phyloP scores from a whole-genome alignment of 108 stramenopile species.

The Cyclotella atomus region DNA sequence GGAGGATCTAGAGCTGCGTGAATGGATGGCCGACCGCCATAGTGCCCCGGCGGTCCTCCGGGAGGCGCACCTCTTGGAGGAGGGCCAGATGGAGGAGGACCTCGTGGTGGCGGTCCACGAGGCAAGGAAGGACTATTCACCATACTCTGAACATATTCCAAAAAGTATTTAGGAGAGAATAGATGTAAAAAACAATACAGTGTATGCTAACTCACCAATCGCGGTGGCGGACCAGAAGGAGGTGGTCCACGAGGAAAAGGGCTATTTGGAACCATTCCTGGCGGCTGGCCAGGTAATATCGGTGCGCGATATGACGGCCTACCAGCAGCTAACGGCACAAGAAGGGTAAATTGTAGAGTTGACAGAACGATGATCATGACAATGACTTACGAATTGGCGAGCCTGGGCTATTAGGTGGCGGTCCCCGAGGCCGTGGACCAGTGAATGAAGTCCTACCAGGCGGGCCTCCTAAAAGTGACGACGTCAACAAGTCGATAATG shows the following conservation, averaged over 20 bases:
- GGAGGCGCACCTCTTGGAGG: conserved; percentile 61
- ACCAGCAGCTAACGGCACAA: not conserved
- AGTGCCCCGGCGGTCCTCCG: conserved; percentile 52
- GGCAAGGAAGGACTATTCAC: too few relatives aligned
- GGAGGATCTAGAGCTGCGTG: conserved; percentile 11
- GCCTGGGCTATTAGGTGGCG: conserved; percentile 10
- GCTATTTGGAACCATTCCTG: conserved; percentile 8
- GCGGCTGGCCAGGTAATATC: conserved; percentile 9
- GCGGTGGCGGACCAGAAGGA: not conserved
- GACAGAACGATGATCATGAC: too few relatives aligned
- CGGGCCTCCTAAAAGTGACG: not conserved
- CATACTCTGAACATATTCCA: not conserved
- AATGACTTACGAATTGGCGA: conserved; percentile 21
- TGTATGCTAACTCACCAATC: too few relatives aligned
- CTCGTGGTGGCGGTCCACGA: conserved; percentile 30
- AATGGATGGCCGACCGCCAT: conserved; percentile 34
- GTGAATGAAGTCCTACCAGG: conserved; percentile 8
- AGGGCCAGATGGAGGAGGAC: conserved; percentile 59
- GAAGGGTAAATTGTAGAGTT: not conserved
- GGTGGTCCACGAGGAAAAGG: too few relatives aligned
- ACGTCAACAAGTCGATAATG: too few relatives aligned
- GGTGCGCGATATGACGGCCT: conserved; percentile 8
- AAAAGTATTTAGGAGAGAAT: too few relatives aligned
- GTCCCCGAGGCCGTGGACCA: conserved; percentile 16
- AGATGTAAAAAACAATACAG: too few relatives aligned